Evolutionary conservation across 2,329 filamentous ascomycete species (phyloP), one percentile per base, ranked within the genome.

Genomic region (Penicillium sp.): DNA sequence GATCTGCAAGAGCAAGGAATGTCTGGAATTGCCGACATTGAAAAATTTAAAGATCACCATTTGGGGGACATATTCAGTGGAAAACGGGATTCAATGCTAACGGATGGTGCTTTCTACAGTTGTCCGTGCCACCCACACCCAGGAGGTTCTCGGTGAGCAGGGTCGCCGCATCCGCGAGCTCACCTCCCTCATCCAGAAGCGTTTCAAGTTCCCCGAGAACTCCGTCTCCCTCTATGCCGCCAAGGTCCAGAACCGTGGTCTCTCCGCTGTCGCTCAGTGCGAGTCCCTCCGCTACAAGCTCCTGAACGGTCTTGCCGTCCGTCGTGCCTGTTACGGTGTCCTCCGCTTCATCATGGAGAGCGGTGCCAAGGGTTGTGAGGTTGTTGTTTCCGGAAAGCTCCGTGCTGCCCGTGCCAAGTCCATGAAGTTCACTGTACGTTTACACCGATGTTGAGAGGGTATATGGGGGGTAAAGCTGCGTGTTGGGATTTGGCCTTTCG

Each of bases 181-280:
- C 82, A 99, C 95, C 79, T 97, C 92, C 76, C 90, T 99, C 79
- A 99, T 99, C 87, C 96, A 99, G 87, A 98, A 99, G 90, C 93
- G 95, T 79, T 99, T 99, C 91, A 97, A 97, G 87, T 99, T 99
- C 90, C 93, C 95, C 83, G 93, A 98, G 86, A 98, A 98, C 90
- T 96, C 90, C 73, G 95, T 99, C 80, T 98, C 95, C 69, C 92
- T 99, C 78, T 99, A 99, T 82, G 95, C 95, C 83, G 96, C 95
- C 82, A 99, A 99, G 90, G 95, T 99, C 78, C 95, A 98, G 87
- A 98, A 97, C 87, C 93, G 95, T 80, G 95, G 95, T 90, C 93
- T 99, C 71, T 98, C 93, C 76, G 95, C 95, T 78, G 95, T 99
- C 83, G 95, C 95, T 76, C 95, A 99, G 87, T 99, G 95, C 91